These are phyloP conservation scores for Populus simonii DNA, from an alignment of 345 rosid genomes.

Conservation along the genomic window DNA sequence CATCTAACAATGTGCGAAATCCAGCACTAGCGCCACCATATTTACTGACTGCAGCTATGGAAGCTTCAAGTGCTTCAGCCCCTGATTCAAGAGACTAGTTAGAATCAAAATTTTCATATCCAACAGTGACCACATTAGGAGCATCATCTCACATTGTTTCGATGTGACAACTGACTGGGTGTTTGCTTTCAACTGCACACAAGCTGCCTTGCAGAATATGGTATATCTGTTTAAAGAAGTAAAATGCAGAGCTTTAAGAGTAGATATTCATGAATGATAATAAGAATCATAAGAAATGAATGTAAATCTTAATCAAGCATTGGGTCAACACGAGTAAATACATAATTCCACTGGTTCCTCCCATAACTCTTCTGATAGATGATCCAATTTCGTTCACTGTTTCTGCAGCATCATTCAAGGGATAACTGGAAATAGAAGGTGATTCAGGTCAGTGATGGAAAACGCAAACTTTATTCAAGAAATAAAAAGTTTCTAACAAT, in stretches of 20 bases:
- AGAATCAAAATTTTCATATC: slow-evolving; percentile 8
- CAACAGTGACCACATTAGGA: slow-evolving; percentile 9
- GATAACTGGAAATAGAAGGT: slow-evolving; percentile 61
- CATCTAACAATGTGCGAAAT: slow-evolving; percentile 84
- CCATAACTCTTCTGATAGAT: slow-evolving; percentile 82
- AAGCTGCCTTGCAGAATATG: slow-evolving; percentile 86
- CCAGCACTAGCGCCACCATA: slow-evolving; percentile 96
- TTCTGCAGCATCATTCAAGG: slow-evolving; percentile 87
- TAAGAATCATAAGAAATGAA: slow-evolving; percentile 6
- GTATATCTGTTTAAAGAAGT: slow-evolving; percentile 50
- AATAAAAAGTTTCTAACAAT: background rate
- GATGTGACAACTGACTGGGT: slow-evolving; percentile 47
- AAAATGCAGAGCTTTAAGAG: slow-evolving; percentile 2
- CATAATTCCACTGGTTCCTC: slow-evolving; percentile 97
- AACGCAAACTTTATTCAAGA: no score
- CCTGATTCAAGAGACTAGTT: slow-evolving; percentile 45
- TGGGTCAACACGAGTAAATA: slow-evolving; percentile 28
- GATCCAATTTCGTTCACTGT: slow-evolving; percentile 85
- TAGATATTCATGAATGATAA: background rate
- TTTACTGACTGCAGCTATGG: slow-evolving; percentile 80
- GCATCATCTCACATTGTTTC: slow-evolving; percentile 64
- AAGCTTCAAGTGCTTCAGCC: slow-evolving; percentile 79
- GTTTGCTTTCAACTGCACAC: slow-evolving; percentile 64
- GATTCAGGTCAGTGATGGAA: slow-evolving; percentile 5
- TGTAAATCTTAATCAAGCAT: slow-evolving; percentile 4